Evolutionary conservation across 768 basidiomycete genomes (phyloP).

Genomic region (Lactarius hengduanensis): DNA sequence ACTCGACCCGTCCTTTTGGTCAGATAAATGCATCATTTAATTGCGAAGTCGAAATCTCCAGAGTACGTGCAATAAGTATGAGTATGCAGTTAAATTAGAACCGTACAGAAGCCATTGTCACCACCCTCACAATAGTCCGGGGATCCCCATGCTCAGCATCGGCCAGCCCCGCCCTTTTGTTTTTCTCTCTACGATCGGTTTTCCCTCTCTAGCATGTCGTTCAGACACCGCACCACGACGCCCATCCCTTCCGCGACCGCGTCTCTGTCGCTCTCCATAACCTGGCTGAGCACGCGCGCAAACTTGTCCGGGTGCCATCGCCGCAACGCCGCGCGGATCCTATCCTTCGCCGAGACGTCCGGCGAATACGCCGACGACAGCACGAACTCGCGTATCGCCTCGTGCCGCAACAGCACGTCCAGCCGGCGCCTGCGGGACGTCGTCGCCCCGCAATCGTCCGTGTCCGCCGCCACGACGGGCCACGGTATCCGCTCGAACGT

Average conservation of each 20-base stretch:
- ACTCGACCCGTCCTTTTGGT: background rate
- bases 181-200: slow-evolving; percentile 1
- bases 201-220: slow-evolving; percentile 24
- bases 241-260: slow-evolving; percentile 63
- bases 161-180: background rate
- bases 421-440: slow-evolving; percentile 29
- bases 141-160: slow-evolving; percentile 13
- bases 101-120: background rate
- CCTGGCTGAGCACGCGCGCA: slow-evolving; percentile 51
- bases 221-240: slow-evolving; percentile 52
- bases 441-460: background rate
- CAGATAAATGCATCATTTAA: slow-evolving; percentile 10
- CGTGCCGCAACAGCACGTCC: slow-evolving; percentile 52
- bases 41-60: slow-evolving; percentile 7
- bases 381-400: slow-evolving; percentile 56
- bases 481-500: slow-evolving; percentile 68
- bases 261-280: slow-evolving; percentile 50
- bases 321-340: slow-evolving; percentile 63
- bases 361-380: slow-evolving; percentile 62
- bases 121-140: slow-evolving; percentile 6
- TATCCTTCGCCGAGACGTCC: slow-evolving; percentile 57
- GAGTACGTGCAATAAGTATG: slow-evolving; percentile 10
- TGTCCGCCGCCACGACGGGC: slow-evolving; percentile 50
- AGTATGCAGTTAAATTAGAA: slow-evolving; percentile 9
- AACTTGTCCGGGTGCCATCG: slow-evolving; percentile 85